These are phyloP conservation scores for Colletotrichum sp. DNA, from an alignment of 2,329 filamentous ascomycete genomes.

Conservation along the genomic window DNA sequence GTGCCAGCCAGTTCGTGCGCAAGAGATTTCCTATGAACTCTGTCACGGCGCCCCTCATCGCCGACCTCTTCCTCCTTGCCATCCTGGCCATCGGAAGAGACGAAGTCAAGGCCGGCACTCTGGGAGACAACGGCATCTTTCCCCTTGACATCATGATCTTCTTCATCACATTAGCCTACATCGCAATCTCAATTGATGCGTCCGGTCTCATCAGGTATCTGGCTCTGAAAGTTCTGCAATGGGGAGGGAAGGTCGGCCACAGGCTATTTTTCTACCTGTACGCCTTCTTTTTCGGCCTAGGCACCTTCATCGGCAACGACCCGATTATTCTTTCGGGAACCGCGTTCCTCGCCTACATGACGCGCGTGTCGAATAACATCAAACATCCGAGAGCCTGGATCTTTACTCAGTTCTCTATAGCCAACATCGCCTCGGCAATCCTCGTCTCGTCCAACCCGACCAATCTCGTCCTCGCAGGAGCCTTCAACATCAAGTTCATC, in stretches of 20 bases:
- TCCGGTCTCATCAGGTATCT: slow-evolving; percentile 74
- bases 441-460: slow-evolving; percentile 81
- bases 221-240: slow-evolving; percentile 73
- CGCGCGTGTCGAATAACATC: slow-evolving; percentile 75
- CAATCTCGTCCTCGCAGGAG: slow-evolving; percentile 75
- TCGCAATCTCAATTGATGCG: slow-evolving; percentile 78
- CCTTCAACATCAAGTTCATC: slow-evolving; percentile 75
- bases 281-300: slow-evolving; percentile 71
- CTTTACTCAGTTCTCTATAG: slow-evolving; percentile 72
- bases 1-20: slow-evolving; percentile 47
- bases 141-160: slow-evolving; percentile 78
- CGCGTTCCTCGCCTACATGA: slow-evolving; percentile 79
- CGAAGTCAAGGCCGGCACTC: slow-evolving; percentile 72
- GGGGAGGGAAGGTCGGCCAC: slow-evolving; percentile 71
- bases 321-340: slow-evolving; percentile 78
- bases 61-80: slow-evolving; percentile 73
- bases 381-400: slow-evolving; percentile 74
- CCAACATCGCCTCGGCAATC: slow-evolving; percentile 77
- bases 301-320: slow-evolving; percentile 75
- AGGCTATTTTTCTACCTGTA: slow-evolving; percentile 76
- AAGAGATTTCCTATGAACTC: slow-evolving; percentile 71
- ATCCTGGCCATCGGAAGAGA: slow-evolving; percentile 69
- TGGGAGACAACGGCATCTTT: slow-evolving; percentile 68
- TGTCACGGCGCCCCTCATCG: slow-evolving; percentile 72
- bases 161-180: slow-evolving; percentile 76